Evolutionary conservation across 2,329 filamentous ascomycete genomes (phyloP).

Genomic region (Sporothrix schenckii): DNA sequence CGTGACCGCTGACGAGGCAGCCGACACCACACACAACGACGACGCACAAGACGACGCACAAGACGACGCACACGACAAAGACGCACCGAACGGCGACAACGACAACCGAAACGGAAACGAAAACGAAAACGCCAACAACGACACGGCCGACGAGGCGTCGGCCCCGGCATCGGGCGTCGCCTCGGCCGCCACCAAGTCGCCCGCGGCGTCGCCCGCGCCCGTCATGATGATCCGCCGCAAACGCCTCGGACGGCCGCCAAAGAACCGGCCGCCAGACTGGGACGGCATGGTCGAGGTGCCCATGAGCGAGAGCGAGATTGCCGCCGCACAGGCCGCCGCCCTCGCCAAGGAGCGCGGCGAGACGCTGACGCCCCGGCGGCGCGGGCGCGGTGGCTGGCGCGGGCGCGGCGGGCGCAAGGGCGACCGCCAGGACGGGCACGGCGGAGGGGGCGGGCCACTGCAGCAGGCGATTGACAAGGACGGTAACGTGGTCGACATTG

Average conservation of each 20-base stretch:
- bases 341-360: conserved; percentile 35
- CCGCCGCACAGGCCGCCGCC: conserved; percentile 29
- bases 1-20: conserved; percentile 41
- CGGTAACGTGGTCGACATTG: conserved; percentile 86
- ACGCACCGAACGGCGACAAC: conserved; percentile 45
- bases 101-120: conserved; percentile 49
- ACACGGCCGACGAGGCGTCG: conserved; percentile 51
- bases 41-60: conserved; percentile 49
- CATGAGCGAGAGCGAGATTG: conserved; percentile 48
- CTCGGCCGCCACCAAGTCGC: conserved; percentile 36
- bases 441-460: conserved; percentile 56
- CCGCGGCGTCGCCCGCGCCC: conserved; percentile 59
- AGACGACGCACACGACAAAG: conserved; percentile 59
- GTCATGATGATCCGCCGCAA: conserved; percentile 70
- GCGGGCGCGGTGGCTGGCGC: conserved; percentile 72
- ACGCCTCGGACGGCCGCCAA: conserved; percentile 81
- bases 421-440: conserved; percentile 52
- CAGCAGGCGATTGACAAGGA: conserved; percentile 92
- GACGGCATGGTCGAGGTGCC: conserved; percentile 64
- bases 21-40: conserved; percentile 57
- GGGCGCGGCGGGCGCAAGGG: conserved; percentile 67
- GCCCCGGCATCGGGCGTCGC: conserved; percentile 45
- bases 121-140: conserved; percentile 47
- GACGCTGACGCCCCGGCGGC: conserved; percentile 57
- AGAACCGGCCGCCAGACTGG: conserved; percentile 81